phyloP scores from a whole-genome alignment of 2,329 filamentous ascomycete species.

The Penicillium nordicum region DNA sequence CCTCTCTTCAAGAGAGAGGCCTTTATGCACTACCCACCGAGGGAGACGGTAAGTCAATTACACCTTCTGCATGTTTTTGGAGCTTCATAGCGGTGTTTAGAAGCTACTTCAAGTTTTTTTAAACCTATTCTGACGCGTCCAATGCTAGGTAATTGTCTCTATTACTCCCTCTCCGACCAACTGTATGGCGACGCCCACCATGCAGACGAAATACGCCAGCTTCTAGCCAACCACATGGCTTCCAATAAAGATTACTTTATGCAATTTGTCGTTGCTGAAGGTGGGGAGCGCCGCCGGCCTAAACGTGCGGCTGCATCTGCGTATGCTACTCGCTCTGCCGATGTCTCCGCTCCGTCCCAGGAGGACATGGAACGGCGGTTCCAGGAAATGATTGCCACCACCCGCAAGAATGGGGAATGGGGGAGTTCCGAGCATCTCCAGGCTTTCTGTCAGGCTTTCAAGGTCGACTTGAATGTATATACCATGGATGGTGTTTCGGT shows the following conservation, averaged over 20 bases:
- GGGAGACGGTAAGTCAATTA: constrained; percentile 56
- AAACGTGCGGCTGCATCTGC: constrained; percentile 50
- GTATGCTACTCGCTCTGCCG: constrained; percentile 46
- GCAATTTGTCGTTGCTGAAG: constrained; percentile 57
- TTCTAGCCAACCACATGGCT: constrained; percentile 61
- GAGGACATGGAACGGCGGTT: constrained; percentile 58
- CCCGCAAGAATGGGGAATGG: constrained; percentile 60
- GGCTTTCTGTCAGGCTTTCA: constrained; percentile 61
- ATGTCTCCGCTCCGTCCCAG: constrained; percentile 42
- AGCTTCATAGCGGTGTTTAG: neutral
- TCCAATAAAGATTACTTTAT: constrained; percentile 61
- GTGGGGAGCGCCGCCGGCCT: constrained; percentile 56
- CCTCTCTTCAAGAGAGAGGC: constrained; percentile 51
- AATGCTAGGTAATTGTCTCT: constrained; percentile 64
- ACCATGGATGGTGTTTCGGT: constrained; percentile 37
- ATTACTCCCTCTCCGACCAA: constrained; percentile 66
- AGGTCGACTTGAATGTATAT: constrained; percentile 62
- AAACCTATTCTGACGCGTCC: constrained; percentile 21
- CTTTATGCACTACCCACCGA: constrained; percentile 58
- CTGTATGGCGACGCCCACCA: constrained; percentile 59
- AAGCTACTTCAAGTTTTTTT: constrained; percentile 1
- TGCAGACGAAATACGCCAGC: constrained; percentile 57
- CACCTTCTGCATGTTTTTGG: constrained; percentile 13
- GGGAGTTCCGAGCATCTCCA: constrained; percentile 66
- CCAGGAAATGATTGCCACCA: constrained; percentile 56